Evolutionary conservation across 2,329 filamentous ascomycete species (phyloP).

Genomic region (Colletotrichum filicis): DNA sequence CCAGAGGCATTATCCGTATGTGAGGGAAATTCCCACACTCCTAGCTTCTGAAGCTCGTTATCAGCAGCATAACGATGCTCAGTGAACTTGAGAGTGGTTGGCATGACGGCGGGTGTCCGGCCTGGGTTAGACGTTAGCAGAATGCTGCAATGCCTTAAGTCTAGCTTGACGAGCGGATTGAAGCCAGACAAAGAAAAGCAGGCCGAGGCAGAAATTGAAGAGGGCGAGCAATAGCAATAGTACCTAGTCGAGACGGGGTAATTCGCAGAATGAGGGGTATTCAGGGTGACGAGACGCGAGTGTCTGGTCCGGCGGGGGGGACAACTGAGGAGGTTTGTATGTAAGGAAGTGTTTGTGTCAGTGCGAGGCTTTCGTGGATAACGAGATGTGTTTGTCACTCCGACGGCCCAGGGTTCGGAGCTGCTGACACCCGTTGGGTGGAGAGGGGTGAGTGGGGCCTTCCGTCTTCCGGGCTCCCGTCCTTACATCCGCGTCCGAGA

Average conservation of each 20-base stretch:
- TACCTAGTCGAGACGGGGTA: background rate
- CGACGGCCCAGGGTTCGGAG: background rate
- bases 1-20: conserved; percentile 34
- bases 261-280: background rate
- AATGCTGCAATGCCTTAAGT: background rate
- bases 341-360: background rate
- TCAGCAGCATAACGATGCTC: conserved; percentile 50
- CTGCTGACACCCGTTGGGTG: conserved; percentile 7
- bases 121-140: background rate
- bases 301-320: background rate
- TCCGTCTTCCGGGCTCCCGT: conserved; percentile 21
- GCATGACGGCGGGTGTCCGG: conserved; percentile 12
- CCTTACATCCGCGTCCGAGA: conserved; percentile 17
- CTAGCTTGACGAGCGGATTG: background rate
- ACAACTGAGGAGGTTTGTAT: background rate
- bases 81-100: conserved; percentile 41
- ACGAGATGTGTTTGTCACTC: background rate
- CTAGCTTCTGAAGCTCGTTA: conserved; percentile 56
- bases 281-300: background rate
- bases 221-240: background rate
- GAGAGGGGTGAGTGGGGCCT: conserved; percentile 13
- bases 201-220: too few relatives aligned
- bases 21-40: conserved; percentile 53
- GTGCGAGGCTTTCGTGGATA: background rate
- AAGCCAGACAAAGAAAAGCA: background rate